phyloP scores from a whole-genome alignment of 257 asterid genomes.

The Thymus quinquecostatus region DNA sequence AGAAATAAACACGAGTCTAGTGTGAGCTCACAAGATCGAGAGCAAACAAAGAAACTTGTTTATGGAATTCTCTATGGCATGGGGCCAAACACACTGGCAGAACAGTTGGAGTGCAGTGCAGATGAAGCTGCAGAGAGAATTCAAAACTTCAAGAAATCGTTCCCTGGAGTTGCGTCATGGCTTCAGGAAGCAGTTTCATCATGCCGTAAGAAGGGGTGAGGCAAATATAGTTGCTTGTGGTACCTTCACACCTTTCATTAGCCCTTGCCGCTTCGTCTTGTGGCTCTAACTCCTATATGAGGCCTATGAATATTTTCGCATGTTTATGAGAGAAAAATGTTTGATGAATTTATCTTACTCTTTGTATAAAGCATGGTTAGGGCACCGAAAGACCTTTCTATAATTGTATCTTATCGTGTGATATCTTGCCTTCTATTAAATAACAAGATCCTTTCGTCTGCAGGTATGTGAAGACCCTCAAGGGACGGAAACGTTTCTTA shows the following conservation, averaged over 20 bases:
- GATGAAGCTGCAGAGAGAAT: constrained; percentile 86
- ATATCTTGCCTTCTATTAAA: not conserved
- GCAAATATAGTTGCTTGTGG: constrained; percentile 21
- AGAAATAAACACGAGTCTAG: constrained; percentile 60
- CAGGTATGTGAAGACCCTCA: constrained; percentile 86
- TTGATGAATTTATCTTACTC: not conserved
- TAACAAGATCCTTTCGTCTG: constrained; percentile 34
- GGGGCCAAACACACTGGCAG: constrained; percentile 83
- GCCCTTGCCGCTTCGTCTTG: constrained; percentile 1
- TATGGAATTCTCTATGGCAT: constrained; percentile 94
- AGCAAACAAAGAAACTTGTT: constrained; percentile 83
- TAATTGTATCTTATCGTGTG: constrained; percentile 22
- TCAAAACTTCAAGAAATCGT: constrained; percentile 71
- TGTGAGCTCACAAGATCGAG: constrained; percentile 81
- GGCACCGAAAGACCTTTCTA: constrained; percentile 20
- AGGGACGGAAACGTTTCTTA: constrained; percentile 90
- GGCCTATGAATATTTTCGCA: constrained; percentile 5
- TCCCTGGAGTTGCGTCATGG: constrained; percentile 93
- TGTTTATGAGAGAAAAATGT: constrained; percentile 8
- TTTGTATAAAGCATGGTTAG: not conserved
- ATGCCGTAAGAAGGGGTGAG: constrained; percentile 91
- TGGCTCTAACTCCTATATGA: constrained; percentile 16
- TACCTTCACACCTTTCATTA: constrained; percentile 22
- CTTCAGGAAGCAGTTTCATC: constrained; percentile 81
- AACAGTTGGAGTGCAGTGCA: constrained; percentile 77